phyloP scores from a whole-genome alignment of 345 rosid species.

The Populus euphratica region DNA sequence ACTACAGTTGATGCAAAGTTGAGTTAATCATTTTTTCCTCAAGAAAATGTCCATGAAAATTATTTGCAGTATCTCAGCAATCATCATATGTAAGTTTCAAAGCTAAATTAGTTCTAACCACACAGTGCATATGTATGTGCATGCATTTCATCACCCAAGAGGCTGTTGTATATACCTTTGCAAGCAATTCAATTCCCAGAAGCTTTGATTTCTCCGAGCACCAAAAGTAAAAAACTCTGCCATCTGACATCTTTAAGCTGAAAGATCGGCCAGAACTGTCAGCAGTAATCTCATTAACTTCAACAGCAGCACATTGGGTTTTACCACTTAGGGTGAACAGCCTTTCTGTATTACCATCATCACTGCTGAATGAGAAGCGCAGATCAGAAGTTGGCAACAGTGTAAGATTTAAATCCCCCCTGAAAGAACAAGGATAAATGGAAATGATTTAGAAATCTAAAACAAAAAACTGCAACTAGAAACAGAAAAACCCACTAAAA shows the following conservation, averaged over 20 bases:
- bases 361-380: constrained; percentile 77
- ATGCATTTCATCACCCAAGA: not conserved
- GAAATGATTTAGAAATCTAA: constrained; percentile 1
- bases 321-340: constrained; percentile 55
- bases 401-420: constrained; percentile 79
- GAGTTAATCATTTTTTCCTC: not conserved
- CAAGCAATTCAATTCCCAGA: constrained; percentile 73
- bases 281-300: constrained; percentile 54
- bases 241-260: constrained; percentile 51
- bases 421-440: constrained; percentile 22
- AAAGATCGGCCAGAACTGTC: constrained; percentile 92
- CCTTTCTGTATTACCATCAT: constrained; percentile 70
- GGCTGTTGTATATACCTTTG: constrained; percentile 52
- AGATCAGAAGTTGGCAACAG: constrained; percentile 82
- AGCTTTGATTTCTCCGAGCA: constrained; percentile 92
- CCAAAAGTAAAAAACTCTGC: constrained; percentile 67
- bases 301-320: constrained; percentile 45
- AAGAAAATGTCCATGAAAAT: not conserved
- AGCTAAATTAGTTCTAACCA: not conserved
- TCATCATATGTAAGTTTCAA: not conserved
- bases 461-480: not conserved
- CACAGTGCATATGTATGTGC: not conserved
- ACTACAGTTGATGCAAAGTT: not conserved
- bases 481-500: not conserved
- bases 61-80: not conserved